These are phyloP conservation scores for Aspergillus latus DNA, from an alignment of 2,329 filamentous ascomycete genomes.

Conservation along the genomic window DNA sequence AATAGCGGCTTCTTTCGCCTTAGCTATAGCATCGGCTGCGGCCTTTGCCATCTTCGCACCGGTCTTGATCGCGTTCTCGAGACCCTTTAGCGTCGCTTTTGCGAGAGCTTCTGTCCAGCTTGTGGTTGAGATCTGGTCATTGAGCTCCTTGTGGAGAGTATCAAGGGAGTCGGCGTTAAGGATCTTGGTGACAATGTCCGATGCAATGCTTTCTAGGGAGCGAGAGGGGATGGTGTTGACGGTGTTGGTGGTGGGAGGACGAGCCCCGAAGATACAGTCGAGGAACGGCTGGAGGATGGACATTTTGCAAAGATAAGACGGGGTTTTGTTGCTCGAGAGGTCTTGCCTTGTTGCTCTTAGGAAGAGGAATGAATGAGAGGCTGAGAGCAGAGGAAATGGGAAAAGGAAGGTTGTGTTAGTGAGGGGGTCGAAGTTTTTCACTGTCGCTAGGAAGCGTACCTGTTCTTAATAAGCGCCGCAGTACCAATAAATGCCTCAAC, in stretches of 20 bases:
- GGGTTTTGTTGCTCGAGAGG: background rate
- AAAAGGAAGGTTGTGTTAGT: too few species aligned
- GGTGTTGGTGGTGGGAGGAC: too few species aligned
- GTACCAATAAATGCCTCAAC: background rate
- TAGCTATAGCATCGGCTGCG: slow-evolving; percentile 17
- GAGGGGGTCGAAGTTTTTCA: too few species aligned
- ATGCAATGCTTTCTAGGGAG: background rate
- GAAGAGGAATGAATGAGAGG: too few species aligned
- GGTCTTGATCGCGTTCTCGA: slow-evolving; percentile 16
- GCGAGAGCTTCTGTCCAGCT: slow-evolving; percentile 20
- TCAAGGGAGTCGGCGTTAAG: slow-evolving; percentile 1
- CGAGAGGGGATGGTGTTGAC: background rate
- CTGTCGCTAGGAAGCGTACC: too few species aligned
- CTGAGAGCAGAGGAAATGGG: background rate
- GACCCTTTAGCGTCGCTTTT: slow-evolving; percentile 15
- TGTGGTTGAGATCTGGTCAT: slow-evolving; percentile 13
- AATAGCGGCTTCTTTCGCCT: slow-evolving; percentile 18
- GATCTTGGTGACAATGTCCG: slow-evolving; percentile 14
- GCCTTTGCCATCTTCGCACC: slow-evolving; percentile 18
- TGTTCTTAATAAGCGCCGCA: too few species aligned
- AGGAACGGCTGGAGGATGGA: slow-evolving; percentile 3
- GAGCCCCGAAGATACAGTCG: slow-evolving; percentile 1
- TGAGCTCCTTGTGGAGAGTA: slow-evolving; percentile 8
- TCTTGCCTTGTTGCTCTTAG: background rate
- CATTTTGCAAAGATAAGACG: background rate